Conservation (phyloP, 495 filamentous ascomycete species). For the Viridothelium virens region DNA sequence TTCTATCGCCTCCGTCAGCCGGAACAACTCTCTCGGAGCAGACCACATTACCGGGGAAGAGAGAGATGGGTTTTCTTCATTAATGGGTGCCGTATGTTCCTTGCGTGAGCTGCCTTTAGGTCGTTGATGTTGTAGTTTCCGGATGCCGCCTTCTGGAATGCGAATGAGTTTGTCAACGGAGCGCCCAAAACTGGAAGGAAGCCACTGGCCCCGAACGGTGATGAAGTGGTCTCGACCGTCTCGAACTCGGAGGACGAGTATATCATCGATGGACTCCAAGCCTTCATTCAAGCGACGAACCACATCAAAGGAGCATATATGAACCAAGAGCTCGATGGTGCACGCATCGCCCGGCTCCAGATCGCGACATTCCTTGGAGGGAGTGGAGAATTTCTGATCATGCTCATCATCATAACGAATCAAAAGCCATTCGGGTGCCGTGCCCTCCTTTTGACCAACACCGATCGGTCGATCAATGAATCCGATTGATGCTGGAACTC, state of each 20-base stretch:
- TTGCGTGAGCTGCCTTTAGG: slow-evolving; percentile 37
- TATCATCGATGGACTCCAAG: slow-evolving; percentile 62
- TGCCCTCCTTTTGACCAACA: slow-evolving; percentile 37
- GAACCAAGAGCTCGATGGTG: slow-evolving; percentile 56
- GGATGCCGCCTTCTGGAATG: slow-evolving; percentile 68
- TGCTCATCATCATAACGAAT: slow-evolving; percentile 51
- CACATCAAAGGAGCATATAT: slow-evolving; percentile 54
- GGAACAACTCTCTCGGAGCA: slow-evolving; percentile 77
- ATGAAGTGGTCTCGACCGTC: slow-evolving; percentile 89
- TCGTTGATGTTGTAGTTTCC: slow-evolving; percentile 45
- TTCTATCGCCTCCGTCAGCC: slow-evolving; percentile 76
- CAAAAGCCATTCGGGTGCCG: slow-evolving; percentile 55
- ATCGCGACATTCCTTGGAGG: slow-evolving; percentile 42
- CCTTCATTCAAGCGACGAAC: slow-evolving; percentile 66
- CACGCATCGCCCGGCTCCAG: slow-evolving; percentile 77
- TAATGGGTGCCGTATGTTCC: slow-evolving; percentile 24
- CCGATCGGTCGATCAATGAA: slow-evolving; percentile 63
- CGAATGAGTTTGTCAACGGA: slow-evolving; percentile 75
- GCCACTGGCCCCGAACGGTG: slow-evolving; percentile 67
- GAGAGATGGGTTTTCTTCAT: background rate
- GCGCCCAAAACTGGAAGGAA: slow-evolving; percentile 72
- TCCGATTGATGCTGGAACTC: slow-evolving; percentile 62
- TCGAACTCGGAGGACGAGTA: slow-evolving; percentile 79
- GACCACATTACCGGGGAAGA: slow-evolving; percentile 47
- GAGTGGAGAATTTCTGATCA: slow-evolving; percentile 29